Evolutionary conservation across 352 stramenopile genomes (phyloP), one percentile per base, ranked within the genome.

Genomic region (Phytophthora capsici): DNA sequence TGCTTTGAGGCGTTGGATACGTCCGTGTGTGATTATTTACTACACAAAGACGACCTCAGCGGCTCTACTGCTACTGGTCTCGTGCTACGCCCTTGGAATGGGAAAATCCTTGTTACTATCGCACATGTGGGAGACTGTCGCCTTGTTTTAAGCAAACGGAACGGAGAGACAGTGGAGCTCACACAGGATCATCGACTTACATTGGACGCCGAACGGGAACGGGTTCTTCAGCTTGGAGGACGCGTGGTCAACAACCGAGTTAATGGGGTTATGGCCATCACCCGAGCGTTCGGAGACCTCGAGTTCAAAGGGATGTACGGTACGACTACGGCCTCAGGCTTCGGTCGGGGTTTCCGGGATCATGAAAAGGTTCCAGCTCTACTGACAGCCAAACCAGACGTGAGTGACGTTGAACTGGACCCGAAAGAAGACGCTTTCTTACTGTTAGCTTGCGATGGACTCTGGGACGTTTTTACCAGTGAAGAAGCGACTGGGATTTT

Each of bases 201-300:
- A 4, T 28, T 80, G 2, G 28, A 53, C 7, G 40, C 57, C 14
- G 89, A 96, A 57, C 64, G 71, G 3, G 68, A 88, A 1, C 75
- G 80, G 5, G 66, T 97, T 14, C 44, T 88, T 10, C 53, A 75
- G 25, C 59, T 80, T 10, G 88, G 88, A 10, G 87, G 85, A 0
- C 67, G 75, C 2, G 79, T 96, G 1, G 78, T 93, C 23, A 96
- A 94, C 69, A 90, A 91, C 43, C 81, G 88, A 44, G 80, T 95
- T 43, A 94, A 95, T 38, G 84, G 87, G 41, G 80, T 93, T 23
- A 88, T 95, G 72, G 81, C 81, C n/a, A 90, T 97, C 66, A 94
- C 87, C 10, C 84, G 89, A 1, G 84, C 83, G 3, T 95, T 96
- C 44, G 88, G 88, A 0, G 86, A 95, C 47, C 68, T 96, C 4